phyloP scores from a whole-genome alignment of 139 green algal genomes.

The Spirogloea muscicola region DNA sequence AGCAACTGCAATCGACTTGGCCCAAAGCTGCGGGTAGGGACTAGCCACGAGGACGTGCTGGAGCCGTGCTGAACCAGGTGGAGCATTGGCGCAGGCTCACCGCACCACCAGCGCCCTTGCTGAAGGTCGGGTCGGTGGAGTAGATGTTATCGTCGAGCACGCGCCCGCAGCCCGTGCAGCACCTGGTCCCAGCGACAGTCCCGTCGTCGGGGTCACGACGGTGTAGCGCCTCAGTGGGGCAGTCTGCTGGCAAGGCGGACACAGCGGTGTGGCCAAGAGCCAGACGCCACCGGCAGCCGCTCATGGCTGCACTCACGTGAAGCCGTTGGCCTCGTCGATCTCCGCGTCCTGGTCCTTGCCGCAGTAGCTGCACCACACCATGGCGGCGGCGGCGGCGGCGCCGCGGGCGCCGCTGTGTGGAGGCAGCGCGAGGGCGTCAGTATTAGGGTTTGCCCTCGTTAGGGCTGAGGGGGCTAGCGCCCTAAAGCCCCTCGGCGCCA shows the following conservation, averaged over 20 bases:
- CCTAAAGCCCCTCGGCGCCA: too few relatives aligned
- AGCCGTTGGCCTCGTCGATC: conserved; percentile 69
- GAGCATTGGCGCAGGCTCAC: conserved; percentile 7
- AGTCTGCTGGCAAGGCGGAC: neutral
- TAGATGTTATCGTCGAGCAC: conserved; percentile 89
- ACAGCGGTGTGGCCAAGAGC: too few relatives aligned
- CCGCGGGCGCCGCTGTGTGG: too few relatives aligned
- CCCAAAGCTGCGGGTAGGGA: neutral
- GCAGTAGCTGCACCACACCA: conserved; percentile 52
- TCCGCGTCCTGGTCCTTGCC: conserved; percentile 51
- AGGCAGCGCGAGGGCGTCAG: too few relatives aligned
- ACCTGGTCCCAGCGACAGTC: conserved; percentile 45
- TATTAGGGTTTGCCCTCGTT: too few relatives aligned
- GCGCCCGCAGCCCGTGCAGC: conserved; percentile 78
- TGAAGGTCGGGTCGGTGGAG: conserved; percentile 78
- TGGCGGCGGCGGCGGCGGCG: too few relatives aligned
- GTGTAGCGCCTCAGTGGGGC: too few relatives aligned
- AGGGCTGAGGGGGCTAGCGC: too few relatives aligned
- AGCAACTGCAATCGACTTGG: neutral
- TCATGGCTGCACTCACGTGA: conserved; percentile 56
- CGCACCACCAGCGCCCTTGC: conserved; percentile 55
- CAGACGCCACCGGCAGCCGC: neutral
- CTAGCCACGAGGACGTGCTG: neutral
- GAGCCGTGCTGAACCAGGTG: neutral
- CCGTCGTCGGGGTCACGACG: neutral